Base-by-base conservation (phyloP, 2,329 filamentous ascomycete species). In the Microdochium nivale region DNA sequence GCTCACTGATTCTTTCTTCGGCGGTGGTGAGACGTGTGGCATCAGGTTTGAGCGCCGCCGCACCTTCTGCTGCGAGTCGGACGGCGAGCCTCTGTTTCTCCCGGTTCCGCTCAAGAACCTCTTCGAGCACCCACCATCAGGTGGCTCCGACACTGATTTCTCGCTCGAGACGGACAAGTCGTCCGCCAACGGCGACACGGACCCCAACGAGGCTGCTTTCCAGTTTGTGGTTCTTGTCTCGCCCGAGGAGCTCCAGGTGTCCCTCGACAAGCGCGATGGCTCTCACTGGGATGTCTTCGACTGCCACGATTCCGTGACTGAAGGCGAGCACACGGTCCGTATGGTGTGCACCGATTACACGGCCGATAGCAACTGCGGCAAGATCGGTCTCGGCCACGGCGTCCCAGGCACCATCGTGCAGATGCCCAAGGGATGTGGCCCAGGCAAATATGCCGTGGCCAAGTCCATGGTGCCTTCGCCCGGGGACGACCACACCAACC, bases 201-300 rank as follows among this genome's bases (percentile, higher is more conserved):
- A 65, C 24, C 63, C 65, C 3, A 59, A 66, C 27, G 59, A 69
- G 14, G 49, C 58, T 0, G 55, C 61, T 1, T 71, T 72, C 55
- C 52, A 59, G 23, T 71, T 66, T 35, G 48, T 60, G 11, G 59
- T 71, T 21, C 52, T 71, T 7, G 59, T 60, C 2, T 56, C 52
- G 2, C 68, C 70, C 5, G 62, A 67, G 27, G 61, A 64, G 44
- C 44, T 69, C 3, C 62, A 68, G 30, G 46, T 59, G 14, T 64
- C 64, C 1, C 55, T 75, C 0, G 64, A 70, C 55, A 69, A 67
- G 58, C 63, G 71, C 21, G 70, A 75, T 52, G 71, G 71, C 13
- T 74, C 70, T 3, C 67, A 71, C 60, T 74, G 67, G 71, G 71
- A 71, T 14, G 30, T 76, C 7, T 69, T 68, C 48, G 56, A 62